Base-by-base conservation (phyloP, 345 rosid species). In the Noccaea caerulescens region DNA sequence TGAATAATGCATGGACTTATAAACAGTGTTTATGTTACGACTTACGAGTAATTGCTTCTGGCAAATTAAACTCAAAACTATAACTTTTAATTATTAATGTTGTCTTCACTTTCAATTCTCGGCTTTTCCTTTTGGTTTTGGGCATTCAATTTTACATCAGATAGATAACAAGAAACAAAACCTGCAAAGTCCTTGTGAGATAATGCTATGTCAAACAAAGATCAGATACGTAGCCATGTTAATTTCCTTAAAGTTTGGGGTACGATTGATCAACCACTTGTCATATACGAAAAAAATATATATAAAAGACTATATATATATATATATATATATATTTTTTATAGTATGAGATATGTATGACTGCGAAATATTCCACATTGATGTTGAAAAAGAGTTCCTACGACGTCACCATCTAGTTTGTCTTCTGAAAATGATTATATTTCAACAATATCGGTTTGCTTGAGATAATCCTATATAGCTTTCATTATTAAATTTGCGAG, bases 191-290 rank as follows among this genome's bases (percentile, higher is more conserved):
- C 12, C 34, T 6, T 41, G 47, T 33, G 57, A 63, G 32, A 32
- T 20, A 20, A 49, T 58, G 60, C 9, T 58, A 16, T 32, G 53
- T 49, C 53, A 58, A 38, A 49, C 5, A 34, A 47, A 37, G 37
- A 72, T 73, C 43, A 47, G 66, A 66, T 73, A 73, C 39, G 67
- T 73, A 73, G 59, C 72, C 43, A 49, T 39, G 5, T 16, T 38
- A 27, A 32, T 8, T 38, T 57, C 37, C n/a, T 72, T 14, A 2
- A 20, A 47, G 43, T 56, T 54, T 34, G 5, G 25, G 34, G 12
- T 25, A 55, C 58, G 33, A 44, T 4, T 32, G 5, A 58, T 39
- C 30, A 27, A 58, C 58, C 60, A 66, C 61, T 66, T 66, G 72
- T 73, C 66, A 47, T 27, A 1, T 25, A 25, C 3, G 3, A 38